These are phyloP conservation scores for Fusarium anguioides DNA, from an alignment of 2,329 filamentous ascomycete species.

Conservation along the genomic window DNA sequence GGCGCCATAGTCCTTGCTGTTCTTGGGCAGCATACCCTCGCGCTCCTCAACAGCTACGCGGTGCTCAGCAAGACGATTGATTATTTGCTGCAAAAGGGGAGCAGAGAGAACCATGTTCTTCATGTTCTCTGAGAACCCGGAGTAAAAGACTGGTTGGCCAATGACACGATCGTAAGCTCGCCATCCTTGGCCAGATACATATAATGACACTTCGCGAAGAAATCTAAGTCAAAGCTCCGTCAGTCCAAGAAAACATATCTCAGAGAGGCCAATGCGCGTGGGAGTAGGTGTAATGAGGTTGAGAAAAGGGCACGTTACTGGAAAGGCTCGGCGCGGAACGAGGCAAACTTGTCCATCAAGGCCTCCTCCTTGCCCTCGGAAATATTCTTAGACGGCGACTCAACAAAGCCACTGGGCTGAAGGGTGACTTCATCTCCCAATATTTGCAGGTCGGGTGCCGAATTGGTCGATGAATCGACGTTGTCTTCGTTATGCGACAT, in stretches of 20 bases:
- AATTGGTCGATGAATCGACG: constrained; percentile 50
- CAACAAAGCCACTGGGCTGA: constrained; percentile 76
- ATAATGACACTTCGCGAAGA: constrained; percentile 90
- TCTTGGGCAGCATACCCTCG: constrained; percentile 72
- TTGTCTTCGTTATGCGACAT: constrained; percentile 50
- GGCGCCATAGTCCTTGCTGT: constrained; percentile 63
- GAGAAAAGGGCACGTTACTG: constrained; percentile 55
- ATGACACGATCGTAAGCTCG: constrained; percentile 91
- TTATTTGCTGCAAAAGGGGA: constrained; percentile 77
- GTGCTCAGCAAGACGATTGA: constrained; percentile 79
- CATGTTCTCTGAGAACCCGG: constrained; percentile 92
- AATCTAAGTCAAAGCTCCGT: constrained; percentile 66
- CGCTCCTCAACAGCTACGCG: constrained; percentile 80
- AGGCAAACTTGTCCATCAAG: constrained; percentile 84
- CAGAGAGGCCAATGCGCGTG: not conserved
- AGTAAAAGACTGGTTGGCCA: constrained; percentile 92
- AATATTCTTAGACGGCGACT: constrained; percentile 54
- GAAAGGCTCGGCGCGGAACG: constrained; percentile 78
- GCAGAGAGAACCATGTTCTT: constrained; percentile 80
- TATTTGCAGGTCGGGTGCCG: constrained; percentile 81
- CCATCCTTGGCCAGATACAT: constrained; percentile 95
- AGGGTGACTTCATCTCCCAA: constrained; percentile 79
- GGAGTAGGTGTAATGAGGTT: not conserved
- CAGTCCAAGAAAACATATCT: not conserved
- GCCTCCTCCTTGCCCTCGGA: constrained; percentile 71